Base-by-base conservation (phyloP, 345 rosid genomes). In the Lagerstroemia speciosa region DNA sequence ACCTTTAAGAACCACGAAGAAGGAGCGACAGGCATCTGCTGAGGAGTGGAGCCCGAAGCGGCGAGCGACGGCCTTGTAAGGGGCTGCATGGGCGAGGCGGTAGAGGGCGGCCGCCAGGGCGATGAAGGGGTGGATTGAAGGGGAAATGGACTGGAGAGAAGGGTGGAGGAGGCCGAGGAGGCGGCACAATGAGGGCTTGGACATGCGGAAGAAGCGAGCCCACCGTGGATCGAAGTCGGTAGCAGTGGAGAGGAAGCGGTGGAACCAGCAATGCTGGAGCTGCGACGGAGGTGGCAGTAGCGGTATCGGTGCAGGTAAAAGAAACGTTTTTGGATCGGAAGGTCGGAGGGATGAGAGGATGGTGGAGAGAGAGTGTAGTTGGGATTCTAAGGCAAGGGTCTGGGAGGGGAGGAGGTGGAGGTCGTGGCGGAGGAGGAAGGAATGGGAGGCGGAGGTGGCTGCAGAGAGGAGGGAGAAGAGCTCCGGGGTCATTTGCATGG, bases 31-130 rank as follows among this genome's bases (percentile, higher is more conserved):
- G 17, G 93, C 85, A 24, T 76, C 78, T 0, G 81, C 60, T 12
- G 63, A 58, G 31, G 90, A 86, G 8, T 79, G 81, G 22, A 86
- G 78, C 1, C 82, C 85, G 67, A 89, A 92, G 24, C 78, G 66
- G 38, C 68, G 75, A 15, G 82, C 76, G 2, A 82, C 70, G 15
- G 84, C 76, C n/a, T 75, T 71, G 74, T 84, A 89, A 15, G 91
- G 82, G 33, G 84, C 81, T 66, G 66, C 91, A 52, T 89, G 97
- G 32, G 97, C 78, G 67, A 92, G 91, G 74, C 93, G 90, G 80
- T 78, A 86, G 72, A 92, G 78, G 27, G 92, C 58, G 30, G 91
- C 85, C 1, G 87, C 91, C 24, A 91, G 78, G 64, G 86, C 87
- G 48, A 73, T 62, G 1, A 82, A 77, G 19, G 87, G 81, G 37